Conservation (phyloP, 108 stramenopile genomes). For the Skeletonema tropicum region DNA sequence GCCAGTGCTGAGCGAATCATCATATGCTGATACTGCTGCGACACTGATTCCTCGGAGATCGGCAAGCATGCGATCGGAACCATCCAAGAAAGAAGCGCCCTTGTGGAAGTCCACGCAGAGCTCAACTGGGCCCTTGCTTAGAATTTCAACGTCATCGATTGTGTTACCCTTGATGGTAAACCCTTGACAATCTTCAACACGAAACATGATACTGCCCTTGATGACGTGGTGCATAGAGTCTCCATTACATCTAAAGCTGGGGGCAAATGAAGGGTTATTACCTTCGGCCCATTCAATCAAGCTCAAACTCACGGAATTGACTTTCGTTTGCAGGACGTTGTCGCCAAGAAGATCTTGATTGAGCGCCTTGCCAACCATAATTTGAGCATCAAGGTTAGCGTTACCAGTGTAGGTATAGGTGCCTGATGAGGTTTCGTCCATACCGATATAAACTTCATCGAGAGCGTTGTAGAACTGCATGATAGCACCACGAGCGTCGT, state of each 20-base stretch:
- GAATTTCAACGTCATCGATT: conserved; percentile 13
- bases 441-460: neutral
- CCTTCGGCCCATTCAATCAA: neutral
- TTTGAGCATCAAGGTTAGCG: conserved; percentile 15
- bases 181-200: conserved; percentile 16
- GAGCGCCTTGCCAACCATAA: conserved; percentile 12
- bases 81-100: neutral
- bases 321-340: conserved; percentile 1
- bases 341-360: neutral
- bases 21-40: conserved; percentile 15
- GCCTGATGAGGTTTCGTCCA: neutral
- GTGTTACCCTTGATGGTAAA: conserved; percentile 14
- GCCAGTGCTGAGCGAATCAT: neutral
- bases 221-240: conserved; percentile 18
- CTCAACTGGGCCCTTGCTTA: conserved; percentile 8
- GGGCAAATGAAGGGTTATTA: neutral
- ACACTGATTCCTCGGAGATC: conserved; percentile 13
- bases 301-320: neutral
- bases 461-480: conserved; percentile 11
- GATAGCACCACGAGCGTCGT: conserved; percentile 21
- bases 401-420: conserved; percentile 16
- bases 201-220: conserved; percentile 16
- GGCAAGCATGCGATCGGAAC: neutral
- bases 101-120: conserved; percentile 3
- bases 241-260: conserved; percentile 17